Base-by-base conservation (phyloP, 805 yeast species). In the Jamesozyma jinghongensis region DNA sequence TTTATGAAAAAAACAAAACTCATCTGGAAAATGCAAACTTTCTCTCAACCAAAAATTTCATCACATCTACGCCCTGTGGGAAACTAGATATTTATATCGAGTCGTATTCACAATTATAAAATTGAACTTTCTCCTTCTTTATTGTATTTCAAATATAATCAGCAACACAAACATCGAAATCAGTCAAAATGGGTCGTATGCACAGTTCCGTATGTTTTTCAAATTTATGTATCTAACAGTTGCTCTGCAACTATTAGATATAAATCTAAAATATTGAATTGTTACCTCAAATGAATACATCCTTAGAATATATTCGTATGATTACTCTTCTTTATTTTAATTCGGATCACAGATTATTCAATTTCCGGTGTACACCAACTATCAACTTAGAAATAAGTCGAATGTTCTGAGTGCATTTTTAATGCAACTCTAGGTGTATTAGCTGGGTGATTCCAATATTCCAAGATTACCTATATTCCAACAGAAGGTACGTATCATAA, bases 181-280 rank as follows among this genome's bases (percentile, higher is more conserved):
- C 70, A 68, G 65, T 73, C 79, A 84, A 77, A 70, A 90, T 90
- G 98, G 98, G 95, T 88, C 95, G 98, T 78, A 81, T 90, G 88
- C 97, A 90, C 86, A 84, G 95, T 75, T 75, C 84, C 71, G 94
- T 84, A 83, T 77, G 94, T 83, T 70, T 30, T 32, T 26, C 5
- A 8, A 20, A 20, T 12, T 18, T 14, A 18, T 6, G 20, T 19
- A 18, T 18, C 26, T 10, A 19, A n/a, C 4, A 19, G 35, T 19
- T 32, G 26, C 35, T 19, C 5, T 19, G 6, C 26, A n/a, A 32
- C 4, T 16, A 17, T 32, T 4, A 20, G 6, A 31, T 25, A 22
- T 31, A 5, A 30, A n/a, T 35, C 13, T 32, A 34, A 34, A 25
- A 25, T 20, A 25, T 25, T 12, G 36, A 33, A 33, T 33, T 33